These are phyloP conservation scores for Solanum pennellii DNA, from an alignment of 257 asterid species.

Conservation along the genomic window DNA sequence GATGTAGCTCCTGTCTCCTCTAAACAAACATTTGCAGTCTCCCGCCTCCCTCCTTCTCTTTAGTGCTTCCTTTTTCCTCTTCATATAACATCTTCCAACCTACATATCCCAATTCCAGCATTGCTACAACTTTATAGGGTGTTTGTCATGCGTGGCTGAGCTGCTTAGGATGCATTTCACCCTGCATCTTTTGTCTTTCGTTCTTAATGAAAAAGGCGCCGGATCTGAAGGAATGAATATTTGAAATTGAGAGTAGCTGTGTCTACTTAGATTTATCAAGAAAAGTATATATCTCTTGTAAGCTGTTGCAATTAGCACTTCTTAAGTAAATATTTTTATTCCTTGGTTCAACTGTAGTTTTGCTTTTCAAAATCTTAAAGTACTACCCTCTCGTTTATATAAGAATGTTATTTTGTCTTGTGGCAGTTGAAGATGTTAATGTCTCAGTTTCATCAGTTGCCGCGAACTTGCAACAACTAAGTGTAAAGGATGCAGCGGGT, in stretches of 20 bases:
- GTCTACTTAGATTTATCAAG: not conserved
- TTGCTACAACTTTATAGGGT: not conserved
- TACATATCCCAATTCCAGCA: not conserved
- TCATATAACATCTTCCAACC: not conserved
- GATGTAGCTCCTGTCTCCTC: not conserved
- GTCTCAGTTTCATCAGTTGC: slow-evolving; percentile 41
- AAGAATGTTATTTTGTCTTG: not conserved
- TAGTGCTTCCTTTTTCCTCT: not conserved
- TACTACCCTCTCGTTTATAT: not conserved
- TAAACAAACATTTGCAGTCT: not conserved
- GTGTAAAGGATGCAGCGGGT: slow-evolving; percentile 36
- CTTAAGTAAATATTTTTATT: not conserved
- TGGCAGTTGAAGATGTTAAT: slow-evolving; percentile 51
- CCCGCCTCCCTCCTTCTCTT: not conserved
- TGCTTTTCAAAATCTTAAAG: not conserved
- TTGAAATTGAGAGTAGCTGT: not conserved
- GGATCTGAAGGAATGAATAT: not conserved
- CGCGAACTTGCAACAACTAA: slow-evolving; percentile 41
- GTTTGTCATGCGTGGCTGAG: not conserved
- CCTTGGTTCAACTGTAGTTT: not conserved
- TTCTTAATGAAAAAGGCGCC: not conserved
- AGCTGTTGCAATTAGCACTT: not conserved
- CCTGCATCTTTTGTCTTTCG: not conserved
- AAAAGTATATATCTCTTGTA: not conserved
- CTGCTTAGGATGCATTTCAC: not conserved